Evolutionary conservation across 306 rosid genomes (phyloP).

Genomic region (Corylus americana): DNA sequence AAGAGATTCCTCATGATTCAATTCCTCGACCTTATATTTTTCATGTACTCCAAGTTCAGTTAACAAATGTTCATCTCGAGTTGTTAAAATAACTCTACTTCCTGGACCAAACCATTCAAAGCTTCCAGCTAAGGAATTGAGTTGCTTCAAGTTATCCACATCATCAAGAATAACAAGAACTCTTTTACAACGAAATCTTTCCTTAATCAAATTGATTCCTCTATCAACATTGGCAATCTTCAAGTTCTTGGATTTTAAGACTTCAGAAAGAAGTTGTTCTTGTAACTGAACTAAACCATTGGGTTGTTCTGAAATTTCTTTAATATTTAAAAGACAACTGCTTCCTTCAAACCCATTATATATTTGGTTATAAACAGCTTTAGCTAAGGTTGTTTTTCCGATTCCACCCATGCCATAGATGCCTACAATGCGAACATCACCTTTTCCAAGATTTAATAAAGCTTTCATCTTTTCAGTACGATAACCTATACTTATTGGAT

Average conservation of each 20-base stretch:
- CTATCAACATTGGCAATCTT: background rate
- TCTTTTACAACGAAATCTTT: background rate
- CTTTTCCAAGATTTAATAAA: background rate
- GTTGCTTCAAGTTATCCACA: slow-evolving; percentile 4
- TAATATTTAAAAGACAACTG: slow-evolving; percentile 18
- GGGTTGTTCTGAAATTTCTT: background rate
- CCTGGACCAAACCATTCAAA: slow-evolving; percentile 24
- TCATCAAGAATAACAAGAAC: slow-evolving; percentile 26
- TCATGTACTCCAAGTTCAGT: background rate
- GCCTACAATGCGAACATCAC: slow-evolving; percentile 4
- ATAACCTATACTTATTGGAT: slow-evolving; percentile 15
- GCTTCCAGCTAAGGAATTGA: background rate
- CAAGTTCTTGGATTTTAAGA: background rate
- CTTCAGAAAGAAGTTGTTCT: slow-evolving; percentile 23
- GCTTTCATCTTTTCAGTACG: background rate
- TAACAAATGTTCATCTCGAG: slow-evolving; percentile 21
- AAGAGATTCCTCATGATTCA: slow-evolving; percentile 25
- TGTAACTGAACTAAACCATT: slow-evolving; percentile 5
- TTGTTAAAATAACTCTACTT: slow-evolving; percentile 35
- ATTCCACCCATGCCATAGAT: slow-evolving; percentile 34
- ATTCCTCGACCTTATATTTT: background rate
- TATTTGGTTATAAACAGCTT: slow-evolving; percentile 26
- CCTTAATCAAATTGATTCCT: slow-evolving; percentile 8
- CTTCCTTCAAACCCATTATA: background rate
- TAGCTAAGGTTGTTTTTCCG: slow-evolving; percentile 29